A percentile compares a stretch with the other conserved stretches of the same genome.
Evolutionary conservation across 805 yeast genomes (phyloP).

Genomic region (Saccharomycopsis selenospora): DNA sequence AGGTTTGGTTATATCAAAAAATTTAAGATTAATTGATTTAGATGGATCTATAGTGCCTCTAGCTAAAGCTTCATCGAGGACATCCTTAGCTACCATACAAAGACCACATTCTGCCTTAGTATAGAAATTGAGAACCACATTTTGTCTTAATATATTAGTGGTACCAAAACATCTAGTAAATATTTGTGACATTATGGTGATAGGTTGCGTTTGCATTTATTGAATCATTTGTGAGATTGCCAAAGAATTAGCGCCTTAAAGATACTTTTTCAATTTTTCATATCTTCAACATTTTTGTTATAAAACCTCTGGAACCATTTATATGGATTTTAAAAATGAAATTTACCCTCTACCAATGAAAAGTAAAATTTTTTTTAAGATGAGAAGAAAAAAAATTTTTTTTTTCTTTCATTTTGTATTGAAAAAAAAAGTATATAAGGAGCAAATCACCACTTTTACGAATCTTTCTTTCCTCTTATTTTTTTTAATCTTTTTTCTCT

Average conservation of each 20-base stretch:
- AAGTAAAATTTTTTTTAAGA: too few relatives aligned
- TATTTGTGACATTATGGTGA: too few relatives aligned
- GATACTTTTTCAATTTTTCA: too few relatives aligned
- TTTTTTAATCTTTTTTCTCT: neutral
- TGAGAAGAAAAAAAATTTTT: neutral
- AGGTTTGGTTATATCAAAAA: slow-evolving; percentile 53
- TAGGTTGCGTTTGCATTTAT: too few relatives aligned
- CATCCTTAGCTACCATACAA: slow-evolving; percentile 56
- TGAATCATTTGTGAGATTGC: too few relatives aligned
- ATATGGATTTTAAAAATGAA: too few relatives aligned
- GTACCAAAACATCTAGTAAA: neutral
- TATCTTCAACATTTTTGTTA: too few relatives aligned
- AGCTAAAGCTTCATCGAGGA: slow-evolving; percentile 38
- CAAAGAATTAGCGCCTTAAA: too few relatives aligned
- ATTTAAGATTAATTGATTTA: slow-evolving; percentile 29
- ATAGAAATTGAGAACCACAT: slow-evolving; percentile 45
- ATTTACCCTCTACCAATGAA: too few relatives aligned
- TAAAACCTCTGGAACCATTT: too few relatives aligned
- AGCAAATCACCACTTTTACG: neutral
- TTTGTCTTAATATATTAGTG: slow-evolving; percentile 2
- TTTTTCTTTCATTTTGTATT: neutral
- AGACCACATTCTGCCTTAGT: slow-evolving; percentile 64
- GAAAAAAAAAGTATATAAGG: slow-evolving; percentile 10
- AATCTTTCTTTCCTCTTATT: neutral
- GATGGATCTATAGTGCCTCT: slow-evolving; percentile 24